Evolutionary conservation across 2,329 filamentous ascomycete species (phyloP), one percentile per base, ranked within the genome.

Genomic region (Aspergillus fijiensis): DNA sequence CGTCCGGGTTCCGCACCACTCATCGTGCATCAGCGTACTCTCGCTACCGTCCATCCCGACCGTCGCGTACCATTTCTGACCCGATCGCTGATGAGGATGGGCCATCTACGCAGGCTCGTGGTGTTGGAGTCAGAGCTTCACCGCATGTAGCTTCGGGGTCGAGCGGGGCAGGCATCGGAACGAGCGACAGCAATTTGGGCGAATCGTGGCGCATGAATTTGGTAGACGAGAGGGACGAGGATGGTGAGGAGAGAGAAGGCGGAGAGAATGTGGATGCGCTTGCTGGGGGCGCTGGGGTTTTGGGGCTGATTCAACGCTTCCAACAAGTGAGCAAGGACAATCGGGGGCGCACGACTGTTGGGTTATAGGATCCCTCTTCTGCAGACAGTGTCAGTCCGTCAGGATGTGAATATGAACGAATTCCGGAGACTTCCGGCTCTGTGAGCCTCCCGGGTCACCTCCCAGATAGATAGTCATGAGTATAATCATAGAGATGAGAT

Each of bases 291-390:
- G 81, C 80, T 2, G 87, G 87, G 2, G 87, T 89, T 5, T 73
- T 90, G 60, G 87, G 87, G 9, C 72, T 90, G 65, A 79, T 90
- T 59, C 85, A 87, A 70, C 86, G 90, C 68, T 89, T 89, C 67
- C 85, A 87, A 63, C 86, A 85, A 73, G 85, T 84, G 42, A 75
- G 74, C 51, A 73, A 73, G 49, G 74, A 77, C 53, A 74, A 73
- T n/a, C 69, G 76, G 33, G 69, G 70, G 51, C 71, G 74, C 11
- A 70, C 70, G n/a, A 65, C 69, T 4, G 69, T 75, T 57, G 74
- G 73, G 9, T 72, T 77, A n/a, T 77, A 67, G 16, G 16, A 19
- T 19, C 16, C 5, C 4, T 45, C 16, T 45, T 2, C 39, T 45
- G 39, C 39, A 45, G 27, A 31, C 33, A 35, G 11, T 21, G 14